A percentile compares a stretch with the other conserved stretches of the same genome.
Conservation (phyloP, 768 basidiomycete genomes). For the Lactarius quietus region DNA sequence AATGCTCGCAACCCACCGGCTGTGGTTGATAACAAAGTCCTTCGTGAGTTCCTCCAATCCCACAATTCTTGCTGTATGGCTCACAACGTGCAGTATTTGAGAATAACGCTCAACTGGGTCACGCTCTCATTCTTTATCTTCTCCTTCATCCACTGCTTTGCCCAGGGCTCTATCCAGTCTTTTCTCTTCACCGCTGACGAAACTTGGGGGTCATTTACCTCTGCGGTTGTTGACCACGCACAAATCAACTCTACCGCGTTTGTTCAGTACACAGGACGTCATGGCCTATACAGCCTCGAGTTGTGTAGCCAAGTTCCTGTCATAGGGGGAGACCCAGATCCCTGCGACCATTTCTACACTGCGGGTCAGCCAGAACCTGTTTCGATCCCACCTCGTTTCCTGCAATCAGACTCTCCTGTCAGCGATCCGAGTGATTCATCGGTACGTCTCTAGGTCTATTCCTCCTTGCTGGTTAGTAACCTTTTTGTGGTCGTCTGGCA, state of each 20-base stretch:
- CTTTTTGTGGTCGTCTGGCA: background rate
- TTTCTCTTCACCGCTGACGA: slow-evolving; percentile 46
- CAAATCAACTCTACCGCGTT: slow-evolving; percentile 37
- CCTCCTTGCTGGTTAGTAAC: background rate
- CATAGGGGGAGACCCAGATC: slow-evolving; percentile 17
- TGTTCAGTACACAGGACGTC: slow-evolving; percentile 30
- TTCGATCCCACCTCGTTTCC: slow-evolving; percentile 14
- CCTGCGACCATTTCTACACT: slow-evolving; percentile 25
- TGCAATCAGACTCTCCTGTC: background rate
- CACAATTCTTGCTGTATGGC: background rate
- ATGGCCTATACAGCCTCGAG: slow-evolving; percentile 32
- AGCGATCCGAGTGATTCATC: background rate
- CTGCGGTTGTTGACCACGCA: slow-evolving; percentile 37
- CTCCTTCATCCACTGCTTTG: slow-evolving; percentile 47
- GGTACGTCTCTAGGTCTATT: background rate
- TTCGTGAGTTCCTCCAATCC: slow-evolving; percentile 5
- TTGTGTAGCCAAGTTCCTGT: slow-evolving; percentile 48
- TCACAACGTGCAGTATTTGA: slow-evolving; percentile 28
- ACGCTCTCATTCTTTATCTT: slow-evolving; percentile 47
- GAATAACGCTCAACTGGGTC: slow-evolving; percentile 33
- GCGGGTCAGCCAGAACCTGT: slow-evolving; percentile 34
- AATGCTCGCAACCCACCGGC: background rate
- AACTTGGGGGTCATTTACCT: slow-evolving; percentile 37
- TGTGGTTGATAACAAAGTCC: slow-evolving; percentile 4
- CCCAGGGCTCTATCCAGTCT: slow-evolving; percentile 50